Percentiles rank a stretch among this genome's conserved stretches.
phyloP scores from a whole-genome alignment of 176 grass and related monocot genomes.

The Oryza longistaminata region DNA sequence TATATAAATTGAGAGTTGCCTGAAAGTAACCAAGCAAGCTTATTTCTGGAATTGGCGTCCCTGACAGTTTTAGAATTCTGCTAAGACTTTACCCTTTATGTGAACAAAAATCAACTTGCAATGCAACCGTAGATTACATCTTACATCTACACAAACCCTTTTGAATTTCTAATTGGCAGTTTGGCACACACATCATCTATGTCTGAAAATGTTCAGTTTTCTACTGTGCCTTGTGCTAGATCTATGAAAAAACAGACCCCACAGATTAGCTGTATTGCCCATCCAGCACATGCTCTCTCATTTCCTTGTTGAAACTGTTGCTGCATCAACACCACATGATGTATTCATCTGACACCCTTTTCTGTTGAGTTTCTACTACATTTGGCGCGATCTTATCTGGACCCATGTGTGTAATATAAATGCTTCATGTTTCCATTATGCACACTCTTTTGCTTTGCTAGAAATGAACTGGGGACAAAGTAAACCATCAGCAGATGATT shows the following conservation, averaged over 20 bases:
- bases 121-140: neutral
- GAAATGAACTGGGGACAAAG: conserved; percentile 12
- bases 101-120: neutral
- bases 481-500: conserved; percentile 20
- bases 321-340: conserved; percentile 26
- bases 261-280: conserved; percentile 28
- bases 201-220: conserved; percentile 2
- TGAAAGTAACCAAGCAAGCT: neutral
- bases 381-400: conserved; percentile 16
- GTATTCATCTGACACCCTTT: conserved; percentile 32
- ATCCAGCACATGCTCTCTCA: conserved; percentile 34
- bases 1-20: neutral
- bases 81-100: neutral
- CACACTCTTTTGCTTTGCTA: conserved; percentile 1
- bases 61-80: neutral
- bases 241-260: conserved; percentile 7
- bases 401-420: conserved; percentile 16
- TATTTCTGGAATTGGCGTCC: neutral
- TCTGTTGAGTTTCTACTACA: conserved; percentile 44
- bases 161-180: neutral
- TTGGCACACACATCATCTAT: neutral
- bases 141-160: neutral
- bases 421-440: conserved; percentile 7
- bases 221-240: neutral
- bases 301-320: conserved; percentile 2